These are phyloP conservation scores for Ceratocystis cacaofunesta DNA, from an alignment of 2,329 filamentous ascomycete species.

Conservation along the genomic window DNA sequence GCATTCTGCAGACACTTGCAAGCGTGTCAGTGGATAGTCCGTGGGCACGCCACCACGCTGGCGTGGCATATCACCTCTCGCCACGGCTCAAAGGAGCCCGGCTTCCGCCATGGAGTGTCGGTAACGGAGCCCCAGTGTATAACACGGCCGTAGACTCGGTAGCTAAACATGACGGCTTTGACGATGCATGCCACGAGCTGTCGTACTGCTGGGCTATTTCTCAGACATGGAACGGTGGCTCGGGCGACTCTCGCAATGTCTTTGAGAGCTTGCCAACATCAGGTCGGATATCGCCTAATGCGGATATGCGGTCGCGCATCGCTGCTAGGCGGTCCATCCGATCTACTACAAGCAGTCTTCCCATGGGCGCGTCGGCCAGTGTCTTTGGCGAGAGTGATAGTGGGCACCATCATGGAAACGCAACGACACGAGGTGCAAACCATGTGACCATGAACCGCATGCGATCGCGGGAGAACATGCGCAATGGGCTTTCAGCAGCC, in stretches of 20 bases:
- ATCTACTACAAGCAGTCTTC: slow-evolving; percentile 15
- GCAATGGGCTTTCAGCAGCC: neutral
- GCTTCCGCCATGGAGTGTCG: slow-evolving; percentile 40
- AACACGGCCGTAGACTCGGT: neutral
- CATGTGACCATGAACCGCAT: slow-evolving; percentile 10
- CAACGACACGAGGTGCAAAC: neutral
- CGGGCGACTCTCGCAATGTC: slow-evolving; percentile 19
- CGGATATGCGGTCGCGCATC: neutral
- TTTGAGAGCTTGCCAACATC: slow-evolving; percentile 21
- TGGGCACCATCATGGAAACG: neutral
- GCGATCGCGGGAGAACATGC: slow-evolving; percentile 18
- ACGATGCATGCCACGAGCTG: slow-evolving; percentile 33
- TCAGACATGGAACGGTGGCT: slow-evolving; percentile 25
- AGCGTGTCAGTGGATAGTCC: slow-evolving; percentile 44
- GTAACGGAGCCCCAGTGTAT: neutral
- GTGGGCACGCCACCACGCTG: slow-evolving; percentile 35
- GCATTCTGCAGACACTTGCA: slow-evolving; percentile 43
- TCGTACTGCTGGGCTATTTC: slow-evolving; percentile 38
- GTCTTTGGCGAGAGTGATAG: slow-evolving; percentile 1
- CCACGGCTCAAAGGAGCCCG: slow-evolving; percentile 36
- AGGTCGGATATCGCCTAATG: slow-evolving; percentile 19
- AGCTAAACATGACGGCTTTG: slow-evolving; percentile 15
- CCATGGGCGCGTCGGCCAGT: slow-evolving; percentile 10
- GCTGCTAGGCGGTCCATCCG: slow-evolving; percentile 19
- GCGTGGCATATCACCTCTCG: slow-evolving; percentile 42